phyloP scores from a whole-genome alignment of 2,329 filamentous ascomycete species.

The Colletotrichum sp. region DNA sequence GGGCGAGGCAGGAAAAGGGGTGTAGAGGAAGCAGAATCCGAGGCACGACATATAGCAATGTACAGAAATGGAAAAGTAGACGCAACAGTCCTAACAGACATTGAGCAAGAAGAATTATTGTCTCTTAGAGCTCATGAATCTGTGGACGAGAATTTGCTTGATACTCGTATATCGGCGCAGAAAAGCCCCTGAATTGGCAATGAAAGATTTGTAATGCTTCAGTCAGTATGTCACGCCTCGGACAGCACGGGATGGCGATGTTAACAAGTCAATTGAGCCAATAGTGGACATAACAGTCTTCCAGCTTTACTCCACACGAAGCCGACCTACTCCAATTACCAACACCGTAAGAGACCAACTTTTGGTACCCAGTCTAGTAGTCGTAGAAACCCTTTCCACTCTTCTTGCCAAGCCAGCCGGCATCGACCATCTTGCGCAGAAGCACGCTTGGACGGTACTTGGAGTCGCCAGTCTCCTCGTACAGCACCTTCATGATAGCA shows the following conservation, averaged over 20 bases:
- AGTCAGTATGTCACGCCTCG: background rate
- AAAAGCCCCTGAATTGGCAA: background rate
- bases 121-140: background rate
- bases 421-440: slow-evolving; percentile 94
- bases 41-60: too few species aligned
- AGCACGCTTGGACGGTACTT: slow-evolving; percentile 94
- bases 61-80: too few species aligned
- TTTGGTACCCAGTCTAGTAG: slow-evolving; percentile 58
- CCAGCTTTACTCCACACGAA: background rate
- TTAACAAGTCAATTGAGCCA: background rate
- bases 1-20: background rate
- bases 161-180: background rate
- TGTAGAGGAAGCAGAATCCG: background rate
- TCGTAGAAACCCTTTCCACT: slow-evolving; percentile 95
- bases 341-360: background rate
- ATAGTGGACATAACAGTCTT: background rate
- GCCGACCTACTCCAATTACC: background rate
- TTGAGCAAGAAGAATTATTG: accelerated
- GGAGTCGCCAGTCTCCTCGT: slow-evolving; percentile 89
- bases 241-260: background rate
- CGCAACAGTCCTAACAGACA: accelerated
- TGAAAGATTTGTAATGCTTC: background rate
- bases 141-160: background rate
- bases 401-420: slow-evolving; percentile 98
- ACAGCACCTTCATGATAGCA: slow-evolving; percentile 94